phyloP scores from a whole-genome alignment of 306 rosid genomes.

The Purshia tridentata region DNA sequence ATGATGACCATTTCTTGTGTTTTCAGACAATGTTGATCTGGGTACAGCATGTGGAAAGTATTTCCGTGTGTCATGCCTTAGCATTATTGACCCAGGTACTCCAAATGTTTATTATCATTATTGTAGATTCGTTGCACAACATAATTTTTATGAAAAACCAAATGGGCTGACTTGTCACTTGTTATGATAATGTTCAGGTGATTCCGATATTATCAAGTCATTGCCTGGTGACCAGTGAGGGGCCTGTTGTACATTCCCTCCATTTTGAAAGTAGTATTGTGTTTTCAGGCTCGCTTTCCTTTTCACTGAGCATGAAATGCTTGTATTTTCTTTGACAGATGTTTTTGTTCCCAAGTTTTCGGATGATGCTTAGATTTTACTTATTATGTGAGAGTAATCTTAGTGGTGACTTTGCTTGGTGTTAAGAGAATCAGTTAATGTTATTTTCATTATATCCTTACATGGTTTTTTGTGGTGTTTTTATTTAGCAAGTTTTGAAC shows the following conservation, averaged over 20 bases:
- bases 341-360: background rate
- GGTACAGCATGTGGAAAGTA: constrained; percentile 57
- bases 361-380: background rate
- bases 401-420: background rate
- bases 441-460: no score
- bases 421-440: background rate
- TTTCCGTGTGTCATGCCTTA: constrained; percentile 46
- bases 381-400: background rate
- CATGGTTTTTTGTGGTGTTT: no score
- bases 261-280: background rate
- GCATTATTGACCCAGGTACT: constrained; percentile 47
- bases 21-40: constrained; percentile 47
- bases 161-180: constrained; percentile 9
- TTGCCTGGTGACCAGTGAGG: constrained; percentile 45
- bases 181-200: constrained; percentile 29
- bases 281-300: background rate
- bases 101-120: background rate
- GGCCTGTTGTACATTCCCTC: background rate
- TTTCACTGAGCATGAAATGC: background rate
- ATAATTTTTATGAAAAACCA: background rate
- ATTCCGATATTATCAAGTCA: constrained; percentile 49
- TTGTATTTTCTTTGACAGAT: background rate
- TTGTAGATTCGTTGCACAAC: no score
- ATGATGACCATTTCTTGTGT: background rate
- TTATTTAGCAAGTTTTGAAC: no score